A percentile compares a stretch with the other conserved stretches of the same genome.
phyloP scores from a whole-genome alignment of 2,329 filamentous ascomycete genomes.

The Phaeosphaeriaceae sp. region DNA sequence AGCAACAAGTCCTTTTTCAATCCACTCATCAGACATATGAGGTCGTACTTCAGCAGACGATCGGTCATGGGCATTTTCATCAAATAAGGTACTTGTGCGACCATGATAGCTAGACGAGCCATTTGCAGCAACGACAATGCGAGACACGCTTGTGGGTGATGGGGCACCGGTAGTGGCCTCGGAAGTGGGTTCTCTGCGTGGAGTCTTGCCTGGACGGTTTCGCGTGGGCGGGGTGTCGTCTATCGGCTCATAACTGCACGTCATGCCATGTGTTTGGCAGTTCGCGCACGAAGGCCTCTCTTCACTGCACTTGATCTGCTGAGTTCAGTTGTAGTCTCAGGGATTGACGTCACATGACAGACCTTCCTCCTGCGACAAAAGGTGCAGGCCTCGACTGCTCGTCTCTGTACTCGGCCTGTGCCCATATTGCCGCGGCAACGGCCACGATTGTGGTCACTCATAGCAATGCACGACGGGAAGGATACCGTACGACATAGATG shows the following conservation, averaged over 20 bases:
- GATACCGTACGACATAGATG: background rate
- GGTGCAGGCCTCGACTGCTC: slow-evolving; percentile 43
- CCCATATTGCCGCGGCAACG: slow-evolving; percentile 7
- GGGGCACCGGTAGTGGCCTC: background rate
- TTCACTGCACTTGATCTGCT: slow-evolving; percentile 57
- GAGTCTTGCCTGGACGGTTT: slow-evolving; percentile 25
- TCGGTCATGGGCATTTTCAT: slow-evolving; percentile 44
- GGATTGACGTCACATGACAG: background rate
- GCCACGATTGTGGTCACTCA: background rate
- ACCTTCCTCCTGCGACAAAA: slow-evolving; percentile 51
- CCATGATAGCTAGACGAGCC: slow-evolving; percentile 56
- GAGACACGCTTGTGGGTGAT: slow-evolving; percentile 39
- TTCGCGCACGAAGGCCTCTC: slow-evolving; percentile 55
- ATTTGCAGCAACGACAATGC: slow-evolving; percentile 52
- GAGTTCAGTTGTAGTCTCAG: slow-evolving; percentile 15
- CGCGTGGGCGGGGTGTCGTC: slow-evolving; percentile 26
- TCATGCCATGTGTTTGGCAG: slow-evolving; percentile 54
- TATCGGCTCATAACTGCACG: slow-evolving; percentile 52
- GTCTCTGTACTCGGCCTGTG: slow-evolving; percentile 26
- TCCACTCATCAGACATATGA: slow-evolving; percentile 47
- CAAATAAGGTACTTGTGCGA: slow-evolving; percentile 58
- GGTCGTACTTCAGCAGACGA: slow-evolving; percentile 20
- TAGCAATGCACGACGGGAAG: background rate
- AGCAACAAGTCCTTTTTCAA: slow-evolving; percentile 55
- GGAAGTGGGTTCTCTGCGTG: slow-evolving; percentile 11